Percentiles rank a stretch among this genome's conserved stretches.
Conservation (phyloP, 2,329 filamentous ascomycete genomes). For the Biscogniauxia marginata region DNA sequence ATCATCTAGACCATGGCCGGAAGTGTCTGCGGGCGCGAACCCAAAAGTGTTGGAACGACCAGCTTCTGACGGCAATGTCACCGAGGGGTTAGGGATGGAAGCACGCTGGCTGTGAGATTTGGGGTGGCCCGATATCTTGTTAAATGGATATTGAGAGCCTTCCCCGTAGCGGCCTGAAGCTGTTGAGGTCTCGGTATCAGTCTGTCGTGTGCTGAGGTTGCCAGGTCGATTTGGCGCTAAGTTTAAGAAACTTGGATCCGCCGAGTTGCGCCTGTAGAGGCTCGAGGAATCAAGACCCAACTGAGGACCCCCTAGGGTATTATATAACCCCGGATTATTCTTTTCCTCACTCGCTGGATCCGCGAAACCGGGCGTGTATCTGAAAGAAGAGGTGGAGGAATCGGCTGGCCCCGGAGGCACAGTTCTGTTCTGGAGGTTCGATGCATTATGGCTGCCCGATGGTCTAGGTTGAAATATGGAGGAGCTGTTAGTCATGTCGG, state of each 20-base stretch:
- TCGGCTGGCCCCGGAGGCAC: conserved; percentile 43
- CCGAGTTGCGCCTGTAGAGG: conserved; percentile 28
- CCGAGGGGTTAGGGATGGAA: conserved; percentile 20
- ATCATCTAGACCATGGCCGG: conserved; percentile 37
- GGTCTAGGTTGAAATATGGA: conserved; percentile 48
- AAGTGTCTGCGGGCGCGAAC: conserved; percentile 31
- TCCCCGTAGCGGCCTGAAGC: conserved; percentile 18
- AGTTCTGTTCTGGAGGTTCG: conserved; percentile 34
- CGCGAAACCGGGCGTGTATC: conserved; percentile 29
- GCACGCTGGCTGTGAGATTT: conserved; percentile 21
- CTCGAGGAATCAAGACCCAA: conserved; percentile 12
- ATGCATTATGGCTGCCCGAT: conserved; percentile 42
- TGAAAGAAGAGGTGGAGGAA: conserved; percentile 41
- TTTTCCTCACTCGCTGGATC: conserved; percentile 30
- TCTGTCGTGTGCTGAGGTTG: conserved; percentile 18
- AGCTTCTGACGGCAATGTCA: conserved; percentile 18
- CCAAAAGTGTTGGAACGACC: conserved; percentile 14
- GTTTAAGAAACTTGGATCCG: conserved; percentile 19
- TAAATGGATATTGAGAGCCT: conserved; percentile 15
- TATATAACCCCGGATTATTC: conserved; percentile 14
- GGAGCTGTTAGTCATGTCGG: conserved; percentile 44
- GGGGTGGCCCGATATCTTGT: conserved; percentile 12
- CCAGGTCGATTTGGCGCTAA: conserved; percentile 16
- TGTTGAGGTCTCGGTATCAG: conserved; percentile 17
- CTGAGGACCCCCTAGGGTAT: conserved; percentile 12